A percentile compares a stretch with the other conserved stretches of the same genome.
These are phyloP conservation scores for Tilletiaria anomala DNA, from an alignment of 1,284 basidiomycete genomes.

Conservation along the genomic window DNA sequence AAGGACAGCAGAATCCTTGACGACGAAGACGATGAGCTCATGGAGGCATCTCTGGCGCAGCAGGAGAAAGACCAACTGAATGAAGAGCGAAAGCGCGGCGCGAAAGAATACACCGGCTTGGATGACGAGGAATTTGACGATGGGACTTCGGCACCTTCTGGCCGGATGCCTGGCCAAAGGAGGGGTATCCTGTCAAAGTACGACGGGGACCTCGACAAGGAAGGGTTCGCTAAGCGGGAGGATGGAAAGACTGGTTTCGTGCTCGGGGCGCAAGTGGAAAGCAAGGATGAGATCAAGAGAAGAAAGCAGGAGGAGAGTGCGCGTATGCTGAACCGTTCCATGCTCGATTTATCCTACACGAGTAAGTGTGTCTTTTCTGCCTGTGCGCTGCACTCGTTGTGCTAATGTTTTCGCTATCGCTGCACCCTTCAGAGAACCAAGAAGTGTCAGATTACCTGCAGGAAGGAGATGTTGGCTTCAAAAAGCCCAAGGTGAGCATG, in stretches of 20 bases:
- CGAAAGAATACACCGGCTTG: conserved; percentile 78
- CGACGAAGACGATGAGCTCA: conserved; percentile 90
- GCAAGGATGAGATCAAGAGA: conserved; percentile 41
- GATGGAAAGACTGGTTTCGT: conserved; percentile 15
- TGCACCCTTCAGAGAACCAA: conserved; percentile 57
- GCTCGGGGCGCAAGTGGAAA: conserved; percentile 15
- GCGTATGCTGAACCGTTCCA: conserved; percentile 55
- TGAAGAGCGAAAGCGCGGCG: conserved; percentile 73
- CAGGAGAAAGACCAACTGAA: conserved; percentile 62
- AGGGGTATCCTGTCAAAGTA: conserved; percentile 81
- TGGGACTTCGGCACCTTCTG: conserved; percentile 34
- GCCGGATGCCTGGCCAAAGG: conserved; percentile 55
- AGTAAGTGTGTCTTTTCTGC: conserved; percentile 49
- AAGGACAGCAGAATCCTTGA: conserved; percentile 89
- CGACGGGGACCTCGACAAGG: conserved; percentile 67
- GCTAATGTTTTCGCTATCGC: not conserved
- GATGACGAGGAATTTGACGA: conserved; percentile 78
- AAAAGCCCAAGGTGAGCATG: conserved; percentile 65
- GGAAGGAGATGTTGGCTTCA: conserved; percentile 82
- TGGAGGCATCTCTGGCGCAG: conserved; percentile 84
- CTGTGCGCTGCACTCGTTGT: not conserved
- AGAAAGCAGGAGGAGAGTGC: conserved; percentile 51
- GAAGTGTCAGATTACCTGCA: conserved; percentile 74
- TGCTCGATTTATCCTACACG: conserved; percentile 77
- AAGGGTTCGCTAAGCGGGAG: conserved; percentile 20